Evolutionary conservation across 345 rosid species (phyloP).

Genomic region (Brassica carinata): DNA sequence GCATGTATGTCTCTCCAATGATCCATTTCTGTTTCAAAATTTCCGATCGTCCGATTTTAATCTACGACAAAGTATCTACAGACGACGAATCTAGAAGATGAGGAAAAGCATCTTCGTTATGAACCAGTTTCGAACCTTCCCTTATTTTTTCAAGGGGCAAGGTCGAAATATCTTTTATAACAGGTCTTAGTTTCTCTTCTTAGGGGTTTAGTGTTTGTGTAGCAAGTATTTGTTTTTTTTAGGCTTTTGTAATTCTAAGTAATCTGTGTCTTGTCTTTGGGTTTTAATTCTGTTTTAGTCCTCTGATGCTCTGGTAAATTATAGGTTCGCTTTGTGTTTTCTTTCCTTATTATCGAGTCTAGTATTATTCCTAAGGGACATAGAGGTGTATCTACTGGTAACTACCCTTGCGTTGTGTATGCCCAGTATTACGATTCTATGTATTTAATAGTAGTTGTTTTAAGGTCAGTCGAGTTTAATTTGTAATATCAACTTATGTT

Average conservation of each 20-base stretch:
- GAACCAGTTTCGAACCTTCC: slow-evolving; percentile 45
- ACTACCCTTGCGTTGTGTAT: background rate
- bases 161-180: slow-evolving; percentile 41
- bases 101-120: slow-evolving; percentile 37
- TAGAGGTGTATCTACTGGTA: slow-evolving; percentile 12
- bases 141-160: slow-evolving; percentile 90
- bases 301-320: slow-evolving; percentile 10
- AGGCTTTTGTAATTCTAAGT: background rate
- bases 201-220: slow-evolving; percentile 38
- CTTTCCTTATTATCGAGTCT: background rate
- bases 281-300: background rate
- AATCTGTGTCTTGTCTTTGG: background rate
- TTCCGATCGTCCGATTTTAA: slow-evolving; percentile 23
- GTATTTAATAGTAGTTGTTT: background rate
- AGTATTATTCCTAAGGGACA: background rate
- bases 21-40: background rate
- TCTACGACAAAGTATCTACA: slow-evolving; percentile 12
- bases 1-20: background rate
- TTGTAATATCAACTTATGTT: slow-evolving; percentile 20
- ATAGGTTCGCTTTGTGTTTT: background rate
- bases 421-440: slow-evolving; percentile 11
- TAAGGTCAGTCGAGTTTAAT: background rate
- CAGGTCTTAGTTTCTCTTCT: slow-evolving; percentile 43
- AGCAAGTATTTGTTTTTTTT: slow-evolving; percentile 30
- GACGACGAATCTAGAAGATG: slow-evolving; percentile 42